Evolutionary conservation across 2,329 filamentous ascomycete genomes (phyloP).

Genomic region (Hymenoscyphus scutula): DNA sequence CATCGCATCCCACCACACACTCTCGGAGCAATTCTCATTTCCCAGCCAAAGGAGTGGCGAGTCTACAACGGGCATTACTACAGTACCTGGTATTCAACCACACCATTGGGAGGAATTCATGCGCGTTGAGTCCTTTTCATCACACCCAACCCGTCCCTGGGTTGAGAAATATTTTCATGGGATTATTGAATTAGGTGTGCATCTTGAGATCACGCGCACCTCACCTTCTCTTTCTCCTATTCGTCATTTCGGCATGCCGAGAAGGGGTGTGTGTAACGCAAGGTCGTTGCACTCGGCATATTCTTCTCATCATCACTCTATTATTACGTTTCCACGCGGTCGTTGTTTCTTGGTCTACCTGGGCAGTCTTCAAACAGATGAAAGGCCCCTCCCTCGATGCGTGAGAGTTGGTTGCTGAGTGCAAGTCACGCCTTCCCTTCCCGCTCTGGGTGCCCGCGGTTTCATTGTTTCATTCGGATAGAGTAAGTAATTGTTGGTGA

Average conservation of each 20-base stretch:
- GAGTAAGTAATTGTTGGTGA: neutral
- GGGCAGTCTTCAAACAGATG: no score
- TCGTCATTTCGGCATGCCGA: neutral
- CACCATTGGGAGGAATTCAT: neutral
- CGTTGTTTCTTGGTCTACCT: neutral
- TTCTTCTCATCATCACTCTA: neutral
- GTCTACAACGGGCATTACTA: neutral
- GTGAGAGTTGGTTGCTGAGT: neutral
- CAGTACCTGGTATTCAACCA: no score
- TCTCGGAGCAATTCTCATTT: neutral
- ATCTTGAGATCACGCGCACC: neutral
- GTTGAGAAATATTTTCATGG: neutral
- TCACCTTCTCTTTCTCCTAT: neutral
- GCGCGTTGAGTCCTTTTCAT: neutral
- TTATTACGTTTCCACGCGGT: neutral
- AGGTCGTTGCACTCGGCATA: neutral
- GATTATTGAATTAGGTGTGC: neutral
- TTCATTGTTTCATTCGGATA: neutral
- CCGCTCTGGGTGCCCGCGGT: neutral
- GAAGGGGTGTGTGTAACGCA: conserved; percentile 3
- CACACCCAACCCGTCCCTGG: neutral
- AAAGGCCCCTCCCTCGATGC: no score
- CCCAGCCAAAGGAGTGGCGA: neutral
- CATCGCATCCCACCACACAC: neutral
- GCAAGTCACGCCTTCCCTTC: neutral